phyloP scores from a whole-genome alignment of 2,329 filamentous ascomycete species.

The Epicoccum nigrum region DNA sequence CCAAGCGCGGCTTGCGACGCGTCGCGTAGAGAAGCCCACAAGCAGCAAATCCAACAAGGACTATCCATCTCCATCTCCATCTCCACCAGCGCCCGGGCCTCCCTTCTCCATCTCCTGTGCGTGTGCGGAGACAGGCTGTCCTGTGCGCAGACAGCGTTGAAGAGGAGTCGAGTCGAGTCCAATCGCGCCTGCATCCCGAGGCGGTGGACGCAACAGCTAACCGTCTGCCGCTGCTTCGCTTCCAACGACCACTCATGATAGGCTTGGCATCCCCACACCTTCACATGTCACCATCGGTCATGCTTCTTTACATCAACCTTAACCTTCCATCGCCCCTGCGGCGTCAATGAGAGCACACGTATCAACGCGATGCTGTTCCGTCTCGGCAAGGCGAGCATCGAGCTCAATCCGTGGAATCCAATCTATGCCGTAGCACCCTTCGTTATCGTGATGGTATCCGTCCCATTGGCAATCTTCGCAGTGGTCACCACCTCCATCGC shows the following conservation, averaged over 20 bases:
- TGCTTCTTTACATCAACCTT: too few relatives aligned
- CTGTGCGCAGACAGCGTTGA: too few relatives aligned
- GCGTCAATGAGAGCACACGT: background rate
- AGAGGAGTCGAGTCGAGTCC: too few relatives aligned
- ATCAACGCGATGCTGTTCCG: constrained; percentile 22
- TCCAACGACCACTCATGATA: background rate
- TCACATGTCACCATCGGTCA: constrained; percentile 27
- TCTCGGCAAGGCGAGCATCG: constrained; percentile 18
- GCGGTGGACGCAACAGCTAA: background rate
- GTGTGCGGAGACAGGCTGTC: background rate
- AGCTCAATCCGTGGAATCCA: constrained; percentile 34
- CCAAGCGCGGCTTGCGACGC: constrained; percentile 26
- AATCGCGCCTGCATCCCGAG: background rate
- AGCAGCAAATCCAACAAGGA: background rate
- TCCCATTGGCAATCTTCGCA: constrained; percentile 50
- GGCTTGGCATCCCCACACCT: constrained; percentile 19
- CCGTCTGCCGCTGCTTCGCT: background rate
- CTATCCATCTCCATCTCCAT: background rate
- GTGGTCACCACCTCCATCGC: constrained; percentile 49
- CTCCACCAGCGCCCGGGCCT: background rate
- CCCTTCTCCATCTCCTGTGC: too few relatives aligned
- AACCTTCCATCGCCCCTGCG: background rate
- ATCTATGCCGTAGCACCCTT: constrained; percentile 45
- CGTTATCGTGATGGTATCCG: constrained; percentile 45
- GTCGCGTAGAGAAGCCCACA: constrained; percentile 6